These are phyloP conservation scores for Micromonas commoda DNA, from an alignment of 139 green algal species.

Conservation along the genomic window DNA sequence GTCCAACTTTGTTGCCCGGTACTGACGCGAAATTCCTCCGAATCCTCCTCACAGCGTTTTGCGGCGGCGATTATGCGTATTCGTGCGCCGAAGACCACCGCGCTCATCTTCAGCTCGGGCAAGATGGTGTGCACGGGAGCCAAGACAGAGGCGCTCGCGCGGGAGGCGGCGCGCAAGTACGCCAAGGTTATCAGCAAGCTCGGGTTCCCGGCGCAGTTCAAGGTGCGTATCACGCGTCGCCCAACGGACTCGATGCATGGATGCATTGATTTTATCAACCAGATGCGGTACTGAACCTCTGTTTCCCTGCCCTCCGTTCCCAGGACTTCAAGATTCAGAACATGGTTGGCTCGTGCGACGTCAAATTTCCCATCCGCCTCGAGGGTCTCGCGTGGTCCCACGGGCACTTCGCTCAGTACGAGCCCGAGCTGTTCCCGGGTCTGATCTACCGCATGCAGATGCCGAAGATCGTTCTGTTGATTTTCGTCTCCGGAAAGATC, in stretches of 20 bases:
- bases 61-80: conserved; percentile 99
- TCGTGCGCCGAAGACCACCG: conserved; percentile 93
- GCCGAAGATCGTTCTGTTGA: conserved; percentile 97
- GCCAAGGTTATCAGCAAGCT: conserved; percentile 91
- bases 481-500: conserved; percentile 98
- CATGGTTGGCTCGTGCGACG: conserved; percentile 96
- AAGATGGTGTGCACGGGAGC: conserved; percentile 96
- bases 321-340: conserved; percentile 99
- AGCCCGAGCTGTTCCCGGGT: conserved; percentile 98
- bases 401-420: conserved; percentile 77
- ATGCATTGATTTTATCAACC: no score
- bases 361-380: conserved; percentile 95
- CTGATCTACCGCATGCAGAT: conserved; percentile 97
- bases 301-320: not conserved
- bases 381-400: conserved; percentile 84
- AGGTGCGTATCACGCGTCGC: conserved; percentile 47
- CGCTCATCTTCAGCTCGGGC: conserved; percentile 93
- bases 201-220: conserved; percentile 71
- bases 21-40: no score
- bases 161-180: conserved; percentile 74
- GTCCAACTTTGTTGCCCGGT: no score
- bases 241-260: no score
- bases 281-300: not conserved
- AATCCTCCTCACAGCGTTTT: conserved; percentile 81
- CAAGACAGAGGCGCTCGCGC: conserved; percentile 73